Conservation (phyloP, 1,139 yeast genomes). For the Tardiomyces blankii region DNA sequence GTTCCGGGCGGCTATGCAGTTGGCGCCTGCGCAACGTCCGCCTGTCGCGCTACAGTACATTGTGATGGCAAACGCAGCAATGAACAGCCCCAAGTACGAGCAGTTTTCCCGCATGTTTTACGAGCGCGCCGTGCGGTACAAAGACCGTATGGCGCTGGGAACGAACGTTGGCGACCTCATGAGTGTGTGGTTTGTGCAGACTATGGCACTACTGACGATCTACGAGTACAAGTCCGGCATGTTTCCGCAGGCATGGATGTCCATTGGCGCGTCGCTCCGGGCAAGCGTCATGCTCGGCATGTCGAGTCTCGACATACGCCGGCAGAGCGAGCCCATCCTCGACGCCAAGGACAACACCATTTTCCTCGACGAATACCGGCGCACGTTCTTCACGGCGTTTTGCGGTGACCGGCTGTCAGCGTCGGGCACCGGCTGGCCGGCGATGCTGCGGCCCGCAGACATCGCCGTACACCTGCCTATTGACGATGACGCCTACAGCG, state of each 20-base stretch:
- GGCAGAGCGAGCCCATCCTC: not conserved
- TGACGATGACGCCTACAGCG: slow-evolving; percentile 14
- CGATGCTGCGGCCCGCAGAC: slow-evolving; percentile 11
- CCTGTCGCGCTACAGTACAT: slow-evolving; percentile 21
- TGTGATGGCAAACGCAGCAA: slow-evolving; percentile 18
- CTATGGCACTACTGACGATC: slow-evolving; percentile 15
- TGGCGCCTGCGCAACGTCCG: slow-evolving; percentile 11
- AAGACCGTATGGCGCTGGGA: slow-evolving; percentile 5
- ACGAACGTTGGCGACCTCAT: slow-evolving; percentile 8
- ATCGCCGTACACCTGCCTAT: slow-evolving; percentile 18
- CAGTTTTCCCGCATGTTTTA: slow-evolving; percentile 14
- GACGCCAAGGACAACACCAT: slow-evolving; percentile 9
- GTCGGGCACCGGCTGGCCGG: slow-evolving; percentile 22
- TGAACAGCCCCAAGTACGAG: slow-evolving; percentile 10
- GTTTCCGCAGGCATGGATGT: slow-evolving; percentile 23
- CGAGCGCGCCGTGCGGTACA: slow-evolving; percentile 16
- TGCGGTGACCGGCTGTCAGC: slow-evolving; percentile 18
- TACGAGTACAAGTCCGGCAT: slow-evolving; percentile 17
- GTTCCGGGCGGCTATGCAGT: slow-evolving; percentile 7
- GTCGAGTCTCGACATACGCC: slow-evolving; percentile 13
- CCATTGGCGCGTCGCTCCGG: slow-evolving; percentile 19
- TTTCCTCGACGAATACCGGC: slow-evolving; percentile 18
- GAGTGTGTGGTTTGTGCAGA: slow-evolving; percentile 16
- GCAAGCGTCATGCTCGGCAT: slow-evolving; percentile 16
- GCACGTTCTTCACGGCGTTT: slow-evolving; percentile 21